phyloP scores from a whole-genome alignment of 192 early-diverging fungal species.

The Dissophora ornata region DNA sequence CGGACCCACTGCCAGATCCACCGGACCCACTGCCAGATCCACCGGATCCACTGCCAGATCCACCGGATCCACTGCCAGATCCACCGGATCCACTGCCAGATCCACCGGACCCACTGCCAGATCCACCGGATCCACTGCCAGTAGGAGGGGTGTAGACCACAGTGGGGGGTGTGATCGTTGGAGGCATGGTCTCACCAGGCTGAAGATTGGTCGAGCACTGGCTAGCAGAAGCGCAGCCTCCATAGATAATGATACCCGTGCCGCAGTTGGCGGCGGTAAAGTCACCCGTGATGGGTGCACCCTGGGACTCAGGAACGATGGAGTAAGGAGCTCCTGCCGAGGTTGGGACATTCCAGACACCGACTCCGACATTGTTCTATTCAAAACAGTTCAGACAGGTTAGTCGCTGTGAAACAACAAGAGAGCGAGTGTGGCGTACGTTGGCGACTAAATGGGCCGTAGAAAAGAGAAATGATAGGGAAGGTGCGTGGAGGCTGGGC shows the following conservation, averaged over 20 bases:
- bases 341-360: slow-evolving; percentile 43
- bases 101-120: no score
- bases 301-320: slow-evolving; percentile 39
- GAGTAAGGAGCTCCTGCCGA: slow-evolving; percentile 25
- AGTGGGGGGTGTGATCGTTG: slow-evolving; percentile 29
- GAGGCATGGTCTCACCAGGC: slow-evolving; percentile 35
- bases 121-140: slow-evolving; percentile 5
- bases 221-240: slow-evolving; percentile 22
- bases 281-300: slow-evolving; percentile 32
- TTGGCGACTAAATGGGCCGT: no score
- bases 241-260: slow-evolving; percentile 39
- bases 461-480: not conserved
- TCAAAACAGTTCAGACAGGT: no score
- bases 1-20: not conserved
- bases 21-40: no score
- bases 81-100: no score
- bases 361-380: slow-evolving; percentile 50
- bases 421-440: no score
- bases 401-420: no score
- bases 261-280: slow-evolving; percentile 40
- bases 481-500: not conserved
- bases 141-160: slow-evolving; percentile 28
- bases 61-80: no score
- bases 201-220: slow-evolving; percentile 37
- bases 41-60: no score